phyloP scores from a whole-genome alignment of 805 yeast species.

The Candida vartiovaarae region DNA sequence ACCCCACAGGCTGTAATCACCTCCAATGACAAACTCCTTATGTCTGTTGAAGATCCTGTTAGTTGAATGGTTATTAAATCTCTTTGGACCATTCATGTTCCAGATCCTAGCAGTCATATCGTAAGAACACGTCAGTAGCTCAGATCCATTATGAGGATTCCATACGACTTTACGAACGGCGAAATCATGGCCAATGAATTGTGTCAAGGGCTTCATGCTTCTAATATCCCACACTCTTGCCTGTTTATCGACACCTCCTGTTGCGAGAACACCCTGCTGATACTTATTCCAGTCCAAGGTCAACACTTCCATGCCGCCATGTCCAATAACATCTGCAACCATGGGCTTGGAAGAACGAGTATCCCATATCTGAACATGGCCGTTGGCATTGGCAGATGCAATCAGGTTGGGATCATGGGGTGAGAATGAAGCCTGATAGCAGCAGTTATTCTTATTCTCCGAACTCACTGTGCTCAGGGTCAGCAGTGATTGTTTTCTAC shows the following conservation, averaged over 20 bases:
- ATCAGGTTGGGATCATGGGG: constrained; percentile 76
- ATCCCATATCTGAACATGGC: constrained; percentile 79
- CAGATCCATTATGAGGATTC: constrained; percentile 81
- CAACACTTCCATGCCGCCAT: constrained; percentile 74
- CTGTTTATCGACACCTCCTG: constrained; percentile 87
- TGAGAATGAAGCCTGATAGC: constrained; percentile 74
- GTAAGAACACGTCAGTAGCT: constrained; percentile 70
- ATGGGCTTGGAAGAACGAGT: constrained; percentile 59
- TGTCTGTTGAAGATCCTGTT: constrained; percentile 58
- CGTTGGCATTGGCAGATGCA: constrained; percentile 66
- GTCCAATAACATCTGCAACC: constrained; percentile 55
- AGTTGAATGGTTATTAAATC: constrained; percentile 42
- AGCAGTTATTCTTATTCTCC: constrained; percentile 40
- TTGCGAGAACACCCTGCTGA: constrained; percentile 67
- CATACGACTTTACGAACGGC: constrained; percentile 79
- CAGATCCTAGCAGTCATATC: constrained; percentile 92
- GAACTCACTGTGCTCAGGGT: constrained; percentile 40
- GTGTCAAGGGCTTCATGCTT: constrained; percentile 70
- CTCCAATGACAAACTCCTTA: constrained; percentile 84
- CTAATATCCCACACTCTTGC: constrained; percentile 86
- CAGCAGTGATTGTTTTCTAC: constrained; percentile 45
- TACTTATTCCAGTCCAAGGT: constrained; percentile 90
- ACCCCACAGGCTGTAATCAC: constrained; percentile 97
- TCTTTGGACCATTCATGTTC: constrained; percentile 62
- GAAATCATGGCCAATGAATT: constrained; percentile 78